Evolutionary conservation across 257 asterid species (phyloP), one percentile per base, ranked within the genome.

Genomic region (Euphrasia confusa): DNA sequence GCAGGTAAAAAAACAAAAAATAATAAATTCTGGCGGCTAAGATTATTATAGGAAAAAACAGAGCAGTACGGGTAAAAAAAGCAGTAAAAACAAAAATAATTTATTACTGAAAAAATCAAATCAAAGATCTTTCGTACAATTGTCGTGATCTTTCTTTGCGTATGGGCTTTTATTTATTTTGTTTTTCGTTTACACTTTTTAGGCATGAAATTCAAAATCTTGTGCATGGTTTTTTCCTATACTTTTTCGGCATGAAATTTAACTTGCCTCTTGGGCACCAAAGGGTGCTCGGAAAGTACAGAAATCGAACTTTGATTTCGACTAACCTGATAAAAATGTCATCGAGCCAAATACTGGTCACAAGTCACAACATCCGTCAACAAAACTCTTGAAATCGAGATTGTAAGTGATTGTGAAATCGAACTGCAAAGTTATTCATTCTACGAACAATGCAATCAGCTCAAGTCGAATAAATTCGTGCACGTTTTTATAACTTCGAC

Each of bases 61-160:
- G 4, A 49, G 21, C 4, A 21, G 56, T 13, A 50, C 30, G 52
- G 17, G 53, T 47, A 12, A 5, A 47, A 47, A 12, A 47, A 45
- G 52, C 53, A 12, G 53, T 47, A 47, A 12, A 12, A 11, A 14
- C 14, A 47, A 47, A 47, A 47, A 30, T 30, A 48, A 11, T 12
- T 13, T 13, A 45, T 12, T 48, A 1, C 1, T 2, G 0, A 11
- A 13, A 12, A 56, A 27, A 67, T 72, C 69, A 72, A 72, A 70
- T 75, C 80, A 60, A 24, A 66, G 76, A 79, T 79, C 76, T 71
- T 54, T 56, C 63, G 69, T 72, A 69, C 72, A 1, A 63, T 17
- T 60, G 59, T 65, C 75, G 77, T 67, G 64, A 65, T 65, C 68
- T 63, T 30, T 30, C 5, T 30, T 4, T 78, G 65, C 24, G 10